Percentiles rank a stretch among this genome's conserved stretches.
Conservation (phyloP, 164 flowering plant genomes). For the Cinnamomum micranthum region DNA sequence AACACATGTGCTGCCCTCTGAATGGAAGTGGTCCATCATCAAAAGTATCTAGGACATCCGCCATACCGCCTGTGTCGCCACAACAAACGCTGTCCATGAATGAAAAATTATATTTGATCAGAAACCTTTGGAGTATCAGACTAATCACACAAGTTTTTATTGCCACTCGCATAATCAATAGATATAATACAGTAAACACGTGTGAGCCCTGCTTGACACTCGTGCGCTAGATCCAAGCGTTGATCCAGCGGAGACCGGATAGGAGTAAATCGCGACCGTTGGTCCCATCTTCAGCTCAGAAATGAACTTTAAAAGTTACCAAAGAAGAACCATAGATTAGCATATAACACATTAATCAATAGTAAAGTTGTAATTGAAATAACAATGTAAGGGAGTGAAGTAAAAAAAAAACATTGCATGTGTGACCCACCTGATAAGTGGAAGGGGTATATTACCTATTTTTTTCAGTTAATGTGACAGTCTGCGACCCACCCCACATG, state of each 20-base stretch:
- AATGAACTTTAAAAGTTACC: no score
- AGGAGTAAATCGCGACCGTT: background rate
- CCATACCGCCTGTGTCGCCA: conserved; percentile 30
- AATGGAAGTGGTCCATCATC: conserved; percentile 29
- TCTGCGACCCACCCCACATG: no score
- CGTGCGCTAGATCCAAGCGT: background rate
- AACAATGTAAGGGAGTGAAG: no score
- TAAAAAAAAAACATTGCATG: no score
- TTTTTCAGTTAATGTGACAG: no score
- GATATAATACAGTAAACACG: no score
- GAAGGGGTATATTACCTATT: no score
- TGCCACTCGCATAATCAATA: background rate
- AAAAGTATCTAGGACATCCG: conserved; percentile 31
- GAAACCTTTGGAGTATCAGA: background rate
- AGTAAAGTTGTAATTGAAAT: no score
- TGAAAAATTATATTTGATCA: background rate
- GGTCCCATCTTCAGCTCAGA: no score
- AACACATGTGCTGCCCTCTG: conserved; percentile 12
- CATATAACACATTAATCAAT: no score
- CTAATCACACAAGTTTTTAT: background rate
- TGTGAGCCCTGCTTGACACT: background rate
- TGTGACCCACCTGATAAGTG: no score
- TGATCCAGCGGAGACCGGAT: background rate
- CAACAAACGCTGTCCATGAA: conserved; percentile 9
- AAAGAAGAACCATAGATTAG: no score